phyloP scores from a whole-genome alignment of 768 basidiomycete genomes.

The Leucosporidium yakuticum region DNA sequence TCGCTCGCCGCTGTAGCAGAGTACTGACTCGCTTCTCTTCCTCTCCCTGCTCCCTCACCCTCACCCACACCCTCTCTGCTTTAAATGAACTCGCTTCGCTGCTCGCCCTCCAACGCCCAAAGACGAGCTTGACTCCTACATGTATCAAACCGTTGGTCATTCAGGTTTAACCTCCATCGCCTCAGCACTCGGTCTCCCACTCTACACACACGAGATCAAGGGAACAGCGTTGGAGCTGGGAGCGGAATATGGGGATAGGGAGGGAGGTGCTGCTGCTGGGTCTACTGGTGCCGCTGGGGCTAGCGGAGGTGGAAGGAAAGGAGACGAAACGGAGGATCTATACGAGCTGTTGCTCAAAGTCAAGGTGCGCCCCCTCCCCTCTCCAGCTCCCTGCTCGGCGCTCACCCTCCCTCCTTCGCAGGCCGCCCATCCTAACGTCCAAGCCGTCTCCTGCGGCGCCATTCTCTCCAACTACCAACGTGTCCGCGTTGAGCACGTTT shows the following conservation, averaged over 20 bases:
- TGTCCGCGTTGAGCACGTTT: slow-evolving; percentile 95
- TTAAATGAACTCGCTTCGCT: not conserved
- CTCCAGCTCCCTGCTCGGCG: not conserved
- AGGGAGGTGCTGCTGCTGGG: not conserved
- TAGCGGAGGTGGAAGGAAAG: slow-evolving; percentile 51
- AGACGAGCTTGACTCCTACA: slow-evolving; percentile 98
- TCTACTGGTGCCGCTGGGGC: not conserved
- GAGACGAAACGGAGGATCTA: slow-evolving; percentile 97
- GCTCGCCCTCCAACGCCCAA: slow-evolving; percentile 25
- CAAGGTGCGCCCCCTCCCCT: slow-evolving; percentile 54
- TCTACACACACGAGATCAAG: slow-evolving; percentile 72
- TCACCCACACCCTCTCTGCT: not conserved
- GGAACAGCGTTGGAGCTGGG: slow-evolving; percentile 76
- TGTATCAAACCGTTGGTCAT: slow-evolving; percentile 99
- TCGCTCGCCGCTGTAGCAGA: not conserved
- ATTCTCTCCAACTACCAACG: slow-evolving; percentile 97
- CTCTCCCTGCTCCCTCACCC: not conserved
- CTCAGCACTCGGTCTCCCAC: slow-evolving; percentile 72
- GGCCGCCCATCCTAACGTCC: slow-evolving; percentile 69
- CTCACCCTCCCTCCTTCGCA: slow-evolving; percentile 41
- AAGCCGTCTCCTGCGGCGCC: slow-evolving; percentile 87
- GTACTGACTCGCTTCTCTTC: not conserved
- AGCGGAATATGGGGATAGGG: slow-evolving; percentile 66
- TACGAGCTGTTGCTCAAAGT: slow-evolving; percentile 64
- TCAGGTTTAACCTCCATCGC: slow-evolving; percentile 84